Percentiles rank a stretch among this genome's conserved stretches.
Conservation (phyloP, 2,329 filamentous ascomycete species). For the Thielaviopsis euricoi region DNA sequence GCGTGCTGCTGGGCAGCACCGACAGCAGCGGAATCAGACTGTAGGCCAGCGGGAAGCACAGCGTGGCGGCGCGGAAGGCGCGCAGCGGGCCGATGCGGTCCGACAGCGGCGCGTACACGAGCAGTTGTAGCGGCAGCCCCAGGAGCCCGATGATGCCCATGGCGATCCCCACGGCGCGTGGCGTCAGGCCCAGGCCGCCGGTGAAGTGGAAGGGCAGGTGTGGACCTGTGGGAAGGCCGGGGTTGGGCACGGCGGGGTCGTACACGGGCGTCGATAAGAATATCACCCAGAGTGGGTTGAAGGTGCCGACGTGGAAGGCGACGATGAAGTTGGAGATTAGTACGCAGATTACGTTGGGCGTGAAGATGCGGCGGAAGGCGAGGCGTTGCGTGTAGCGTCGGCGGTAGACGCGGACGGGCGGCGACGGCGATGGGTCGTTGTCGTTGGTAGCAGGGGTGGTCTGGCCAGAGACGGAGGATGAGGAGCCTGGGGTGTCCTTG, state of each 20-base stretch:
- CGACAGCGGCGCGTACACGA: constrained; percentile 54
- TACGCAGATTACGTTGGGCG: constrained; percentile 34
- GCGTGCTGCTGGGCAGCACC: constrained; percentile 40
- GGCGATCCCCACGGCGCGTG: constrained; percentile 55
- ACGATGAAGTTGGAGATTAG: constrained; percentile 53
- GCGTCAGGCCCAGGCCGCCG: constrained; percentile 59
- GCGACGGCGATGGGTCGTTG: constrained; percentile 12
- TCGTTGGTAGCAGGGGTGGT: constrained; percentile 5
- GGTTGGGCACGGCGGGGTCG: constrained; percentile 21
- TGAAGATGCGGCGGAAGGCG: constrained; percentile 38
- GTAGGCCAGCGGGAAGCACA: constrained; percentile 57
- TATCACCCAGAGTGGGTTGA: constrained; percentile 60
- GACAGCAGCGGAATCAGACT: constrained; percentile 53
- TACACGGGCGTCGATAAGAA: constrained; percentile 59
- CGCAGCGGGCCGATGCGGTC: constrained; percentile 48
- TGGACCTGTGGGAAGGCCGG: constrained; percentile 16
- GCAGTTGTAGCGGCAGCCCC: constrained; percentile 46
- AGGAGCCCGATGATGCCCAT: constrained; percentile 62
- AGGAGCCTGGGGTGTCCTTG: background rate
- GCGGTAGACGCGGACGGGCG: background rate
- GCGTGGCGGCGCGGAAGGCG: constrained; percentile 51
- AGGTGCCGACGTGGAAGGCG: constrained; percentile 57
- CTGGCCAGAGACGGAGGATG: constrained; percentile 9
- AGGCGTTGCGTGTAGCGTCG: constrained; percentile 29
- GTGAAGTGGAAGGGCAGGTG: constrained; percentile 45